These are phyloP conservation scores for Breynia disticha DNA, from an alignment of 441 rosid genomes.

Conservation along the genomic window DNA sequence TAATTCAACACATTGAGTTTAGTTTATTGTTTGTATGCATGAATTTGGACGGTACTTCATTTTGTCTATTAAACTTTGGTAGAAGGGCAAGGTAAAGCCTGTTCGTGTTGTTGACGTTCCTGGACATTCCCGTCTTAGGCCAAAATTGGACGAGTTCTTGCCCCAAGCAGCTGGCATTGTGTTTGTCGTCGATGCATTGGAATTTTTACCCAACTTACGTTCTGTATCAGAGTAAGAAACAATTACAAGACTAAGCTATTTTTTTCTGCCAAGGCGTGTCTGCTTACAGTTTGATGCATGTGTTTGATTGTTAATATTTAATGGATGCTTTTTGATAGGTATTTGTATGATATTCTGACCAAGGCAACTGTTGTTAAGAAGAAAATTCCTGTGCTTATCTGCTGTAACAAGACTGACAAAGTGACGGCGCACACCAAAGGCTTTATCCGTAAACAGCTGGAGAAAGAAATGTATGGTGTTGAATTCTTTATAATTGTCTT, in stretches of 20 bases:
- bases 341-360: slow-evolving; percentile 79
- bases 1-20: not conserved
- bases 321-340: slow-evolving; percentile 36
- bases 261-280: slow-evolving; percentile 3
- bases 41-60: too few species aligned
- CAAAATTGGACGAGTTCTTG: slow-evolving; percentile 67
- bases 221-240: slow-evolving; percentile 60
- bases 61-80: slow-evolving; percentile 8
- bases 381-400: slow-evolving; percentile 64
- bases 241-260: not conserved
- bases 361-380: slow-evolving; percentile 60
- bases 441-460: slow-evolving; percentile 79
- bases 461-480: slow-evolving; percentile 82
- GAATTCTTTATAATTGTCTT: not conserved
- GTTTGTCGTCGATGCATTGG: slow-evolving; percentile 76
- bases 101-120: slow-evolving; percentile 90
- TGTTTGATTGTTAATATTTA: slow-evolving; percentile 9
- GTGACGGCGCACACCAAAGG: slow-evolving; percentile 90
- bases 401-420: slow-evolving; percentile 89
- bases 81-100: slow-evolving; percentile 64
- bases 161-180: slow-evolving; percentile 84
- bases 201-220: slow-evolving; percentile 65
- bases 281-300: not conserved
- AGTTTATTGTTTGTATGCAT: too few species aligned
- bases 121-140: slow-evolving; percentile 76